Percentiles rank a stretch among this genome's conserved stretches.
Conservation (phyloP, 352 stramenopile species). For the Albugo candida region DNA sequence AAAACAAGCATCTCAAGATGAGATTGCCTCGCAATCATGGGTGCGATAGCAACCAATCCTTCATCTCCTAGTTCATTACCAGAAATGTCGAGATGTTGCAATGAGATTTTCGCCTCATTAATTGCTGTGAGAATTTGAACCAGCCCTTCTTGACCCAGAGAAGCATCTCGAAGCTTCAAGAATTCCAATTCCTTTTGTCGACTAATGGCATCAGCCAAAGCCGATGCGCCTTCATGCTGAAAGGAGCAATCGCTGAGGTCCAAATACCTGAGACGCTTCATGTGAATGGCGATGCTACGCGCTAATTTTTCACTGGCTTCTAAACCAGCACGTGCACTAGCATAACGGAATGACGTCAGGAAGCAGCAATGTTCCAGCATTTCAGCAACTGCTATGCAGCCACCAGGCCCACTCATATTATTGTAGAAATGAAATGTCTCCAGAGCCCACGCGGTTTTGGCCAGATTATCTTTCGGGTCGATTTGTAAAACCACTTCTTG, state of each 20-base stretch:
- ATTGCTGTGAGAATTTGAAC: slow-evolving; percentile 48
- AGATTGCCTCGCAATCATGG: slow-evolving; percentile 30
- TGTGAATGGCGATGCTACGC: slow-evolving; percentile 21
- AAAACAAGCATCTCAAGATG: slow-evolving; percentile 37
- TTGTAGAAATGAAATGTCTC: slow-evolving; percentile 75
- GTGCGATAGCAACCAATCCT: slow-evolving; percentile 33
- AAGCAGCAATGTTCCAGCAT: slow-evolving; percentile 28
- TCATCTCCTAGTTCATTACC: slow-evolving; percentile 75
- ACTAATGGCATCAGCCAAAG: slow-evolving; percentile 49
- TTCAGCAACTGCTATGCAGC: slow-evolving; percentile 28
- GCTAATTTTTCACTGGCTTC: slow-evolving; percentile 32
- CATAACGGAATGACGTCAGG: slow-evolving; percentile 38
- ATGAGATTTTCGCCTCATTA: slow-evolving; percentile 26
- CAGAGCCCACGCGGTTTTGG: slow-evolving; percentile 18
- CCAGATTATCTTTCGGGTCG: slow-evolving; percentile 11
- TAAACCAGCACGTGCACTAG: slow-evolving; percentile 34
- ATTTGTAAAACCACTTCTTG: slow-evolving; percentile 45
- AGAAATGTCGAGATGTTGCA: slow-evolving; percentile 75
- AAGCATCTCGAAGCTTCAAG: slow-evolving; percentile 82
- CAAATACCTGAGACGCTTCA: slow-evolving; percentile 40
- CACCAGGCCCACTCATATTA: slow-evolving; percentile 69
- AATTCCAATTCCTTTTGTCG: slow-evolving; percentile 41
- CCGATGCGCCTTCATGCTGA: slow-evolving; percentile 36
- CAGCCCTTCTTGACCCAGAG: slow-evolving; percentile 60
- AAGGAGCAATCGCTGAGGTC: slow-evolving; percentile 89